Conservation (phyloP, 1,284 basidiomycete genomes). For the Exsudoporus floridanus region DNA sequence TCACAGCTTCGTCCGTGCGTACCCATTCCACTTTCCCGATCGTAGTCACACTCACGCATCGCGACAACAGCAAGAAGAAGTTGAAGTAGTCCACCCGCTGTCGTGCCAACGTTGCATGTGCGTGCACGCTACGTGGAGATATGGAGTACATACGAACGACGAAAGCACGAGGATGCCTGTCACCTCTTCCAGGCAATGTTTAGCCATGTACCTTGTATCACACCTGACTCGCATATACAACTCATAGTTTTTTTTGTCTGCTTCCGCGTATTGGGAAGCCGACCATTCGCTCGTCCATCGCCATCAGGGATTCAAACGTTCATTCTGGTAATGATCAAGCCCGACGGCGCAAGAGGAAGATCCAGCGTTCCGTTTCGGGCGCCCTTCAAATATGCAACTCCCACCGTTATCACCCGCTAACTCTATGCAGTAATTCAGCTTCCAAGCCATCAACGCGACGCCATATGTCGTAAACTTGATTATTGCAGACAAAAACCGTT, state of each 20-base stretch:
- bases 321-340: neutral
- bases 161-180: neutral
- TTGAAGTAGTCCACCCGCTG: slow-evolving; percentile 71
- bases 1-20: slow-evolving; percentile 93
- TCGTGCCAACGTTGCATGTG: neutral
- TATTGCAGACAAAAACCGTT: neutral
- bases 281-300: neutral
- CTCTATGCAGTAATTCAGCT: neutral
- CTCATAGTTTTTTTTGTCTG: slow-evolving; percentile 4
- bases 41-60: neutral
- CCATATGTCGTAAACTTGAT: neutral
- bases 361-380: neutral
- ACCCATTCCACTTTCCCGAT: neutral
- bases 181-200: slow-evolving; percentile 1
- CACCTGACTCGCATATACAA: slow-evolving; percentile 19
- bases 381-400: too few species aligned
- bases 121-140: neutral
- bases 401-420: too few species aligned
- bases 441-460: neutral
- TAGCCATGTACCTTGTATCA: slow-evolving; percentile 25
- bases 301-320: neutral
- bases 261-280: neutral
- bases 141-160: slow-evolving; percentile 6
- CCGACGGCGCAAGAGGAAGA: neutral
- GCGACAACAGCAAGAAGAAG: slow-evolving; percentile 79